Evolutionary conservation across 1,284 basidiomycete genomes (phyloP), one percentile per base, ranked within the genome.

Genomic region (Agaricales sp.): DNA sequence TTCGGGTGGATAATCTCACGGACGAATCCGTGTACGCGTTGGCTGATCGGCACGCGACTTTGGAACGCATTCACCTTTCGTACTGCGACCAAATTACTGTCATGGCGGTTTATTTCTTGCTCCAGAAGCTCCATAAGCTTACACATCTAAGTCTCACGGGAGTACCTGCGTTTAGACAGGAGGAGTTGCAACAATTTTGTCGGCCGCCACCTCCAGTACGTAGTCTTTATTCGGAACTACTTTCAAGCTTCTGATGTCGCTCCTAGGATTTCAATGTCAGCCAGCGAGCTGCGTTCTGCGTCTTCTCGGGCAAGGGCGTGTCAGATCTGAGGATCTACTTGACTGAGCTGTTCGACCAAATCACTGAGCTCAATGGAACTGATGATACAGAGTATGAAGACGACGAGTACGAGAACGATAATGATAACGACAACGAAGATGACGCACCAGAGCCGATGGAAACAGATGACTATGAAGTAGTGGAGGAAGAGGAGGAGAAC

Each of bases 41-140:
- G 6, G 90, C 84, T 2, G 83, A 88, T 51, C 76, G 84, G 13
- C 79, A 87, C 56, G 77, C 81, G 35, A 90, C 91, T 1, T 75
- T 99, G 19, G 96, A 99, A 61, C 82, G 96, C 26, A 92, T 99
- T 24, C 96, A 99, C 64, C 72, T 99, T 20, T 96, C 92, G 1
- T 99, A 98, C 64, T 99, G 96, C 67, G 92, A 97, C 60, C 91
- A 96, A 58, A 87, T 99, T 53, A 82, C 87, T 3, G 89, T 98
- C 53, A 79, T 86, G 63, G 93, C 93, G 12, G 81, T 99, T 47
- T 89, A 95, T 58, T 92, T 87, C 66, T 76, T 99, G 35, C 75
- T 99, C 45, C 86, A 91, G 62, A 82, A 87, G 58, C 75, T 99
- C 16, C 79, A 82, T 55, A 88, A 91, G 55, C 71, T 99, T 30